phyloP scores from a whole-genome alignment of 306 rosid genomes.

The Amphicarpaea edgeworthii region DNA sequence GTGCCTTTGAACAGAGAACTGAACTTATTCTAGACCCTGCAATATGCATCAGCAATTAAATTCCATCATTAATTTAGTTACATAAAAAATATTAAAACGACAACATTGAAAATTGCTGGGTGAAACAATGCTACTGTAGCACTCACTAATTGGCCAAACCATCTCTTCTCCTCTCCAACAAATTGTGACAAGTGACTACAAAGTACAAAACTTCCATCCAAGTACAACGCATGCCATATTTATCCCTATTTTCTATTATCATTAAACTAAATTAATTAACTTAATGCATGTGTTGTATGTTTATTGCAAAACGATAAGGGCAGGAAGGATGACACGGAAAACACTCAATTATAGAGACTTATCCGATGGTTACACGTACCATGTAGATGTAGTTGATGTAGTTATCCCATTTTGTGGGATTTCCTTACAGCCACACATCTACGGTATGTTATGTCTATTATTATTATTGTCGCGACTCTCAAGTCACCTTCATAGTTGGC shows the following conservation, averaged over 20 bases:
- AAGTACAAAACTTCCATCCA: neutral
- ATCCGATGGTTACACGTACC: slow-evolving; percentile 44
- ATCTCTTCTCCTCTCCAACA: slow-evolving; percentile 51
- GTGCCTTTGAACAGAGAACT: slow-evolving; percentile 51
- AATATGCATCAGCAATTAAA: slow-evolving; percentile 3
- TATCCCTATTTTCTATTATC: neutral
- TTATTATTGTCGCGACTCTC: neutral
- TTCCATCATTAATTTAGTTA: neutral
- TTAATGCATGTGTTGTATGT: too few relatives aligned
- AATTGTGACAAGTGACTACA: neutral
- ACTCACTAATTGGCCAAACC: slow-evolving; percentile 70
- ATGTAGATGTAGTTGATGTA: neutral
- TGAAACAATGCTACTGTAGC: neutral
- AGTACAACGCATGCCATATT: slow-evolving; percentile 18
- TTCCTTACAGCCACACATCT: slow-evolving; percentile 27
- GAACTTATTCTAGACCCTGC: slow-evolving; percentile 63
- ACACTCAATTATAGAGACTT: slow-evolving; percentile 37
- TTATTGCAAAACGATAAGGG: slow-evolving; percentile 25
- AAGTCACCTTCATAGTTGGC: slow-evolving; percentile 40
- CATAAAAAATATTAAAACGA: neutral
- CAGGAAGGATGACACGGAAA: neutral
- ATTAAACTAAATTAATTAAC: neutral
- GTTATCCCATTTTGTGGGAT: slow-evolving; percentile 53
- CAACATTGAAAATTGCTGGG: neutral
- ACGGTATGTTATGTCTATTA: neutral